Evolutionary conservation across 305 asterid genomes (phyloP).

Genomic region (Fraxinus nigra): DNA sequence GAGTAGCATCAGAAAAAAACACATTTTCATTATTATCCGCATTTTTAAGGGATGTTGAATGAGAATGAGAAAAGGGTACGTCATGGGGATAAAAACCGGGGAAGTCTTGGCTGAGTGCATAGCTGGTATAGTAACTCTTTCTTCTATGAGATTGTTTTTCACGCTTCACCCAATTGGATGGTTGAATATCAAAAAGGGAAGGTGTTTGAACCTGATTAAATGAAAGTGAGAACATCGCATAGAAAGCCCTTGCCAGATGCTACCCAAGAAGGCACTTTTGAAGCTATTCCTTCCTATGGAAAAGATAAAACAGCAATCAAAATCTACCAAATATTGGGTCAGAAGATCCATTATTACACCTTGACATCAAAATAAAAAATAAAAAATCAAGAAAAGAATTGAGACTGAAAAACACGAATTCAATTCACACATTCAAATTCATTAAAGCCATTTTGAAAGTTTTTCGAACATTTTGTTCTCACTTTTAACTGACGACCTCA

Average conservation of each 20-base stretch:
- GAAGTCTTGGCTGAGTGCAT: constrained; percentile 4
- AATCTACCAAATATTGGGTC: constrained; percentile 5
- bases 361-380: not conserved
- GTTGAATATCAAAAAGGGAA: constrained; percentile 20
- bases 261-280: constrained; percentile 1
- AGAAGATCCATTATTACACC: not conserved
- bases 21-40: constrained; percentile 8
- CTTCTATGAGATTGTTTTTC: constrained; percentile 9
- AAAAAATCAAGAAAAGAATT: no score
- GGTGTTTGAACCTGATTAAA: constrained; percentile 29
- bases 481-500: not conserved
- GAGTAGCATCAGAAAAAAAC: constrained; percentile 1
- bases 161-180: constrained; percentile 1
- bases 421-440: not conserved
- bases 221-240: constrained; percentile 33
- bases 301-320: constrained; percentile 12
- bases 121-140: constrained; percentile 18
- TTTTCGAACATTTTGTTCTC: not conserved
- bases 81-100: constrained; percentile 1
- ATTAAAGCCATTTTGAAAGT: not conserved
- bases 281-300: constrained; percentile 16
- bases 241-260: not conserved
- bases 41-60: constrained; percentile 8
- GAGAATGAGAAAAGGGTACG: not conserved
- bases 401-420: not conserved